Evolutionary conservation across 2,329 filamentous ascomycete genomes (phyloP).

Genomic region (Trichothecium roseum): DNA sequence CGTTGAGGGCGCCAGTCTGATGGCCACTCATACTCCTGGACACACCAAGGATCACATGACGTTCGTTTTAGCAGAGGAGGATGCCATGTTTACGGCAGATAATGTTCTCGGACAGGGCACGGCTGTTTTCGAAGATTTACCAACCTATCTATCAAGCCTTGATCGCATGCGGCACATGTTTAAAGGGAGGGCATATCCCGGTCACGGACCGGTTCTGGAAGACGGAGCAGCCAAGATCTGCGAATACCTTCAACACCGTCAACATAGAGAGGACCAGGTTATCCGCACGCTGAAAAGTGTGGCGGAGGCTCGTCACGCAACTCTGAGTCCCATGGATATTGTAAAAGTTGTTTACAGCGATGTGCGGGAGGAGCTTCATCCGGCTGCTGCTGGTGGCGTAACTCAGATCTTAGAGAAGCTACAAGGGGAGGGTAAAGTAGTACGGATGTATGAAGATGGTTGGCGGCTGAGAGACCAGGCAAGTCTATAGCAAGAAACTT

Average conservation of each 20-base stretch:
- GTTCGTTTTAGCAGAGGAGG: slow-evolving; percentile 66
- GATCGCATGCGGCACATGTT: slow-evolving; percentile 58
- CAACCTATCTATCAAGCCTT: slow-evolving; percentile 57
- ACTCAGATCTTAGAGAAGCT: slow-evolving; percentile 74
- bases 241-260: slow-evolving; percentile 77
- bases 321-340: slow-evolving; percentile 66
- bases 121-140: slow-evolving; percentile 71
- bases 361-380: slow-evolving; percentile 64
- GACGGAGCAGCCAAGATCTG: slow-evolving; percentile 60
- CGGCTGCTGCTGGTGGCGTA: slow-evolving; percentile 66
- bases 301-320: slow-evolving; percentile 10
- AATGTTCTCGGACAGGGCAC: slow-evolving; percentile 84
- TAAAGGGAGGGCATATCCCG: slow-evolving; percentile 67
- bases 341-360: slow-evolving; percentile 82
- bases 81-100: slow-evolving; percentile 81
- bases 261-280: slow-evolving; percentile 70
- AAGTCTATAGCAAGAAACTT: too few relatives aligned
- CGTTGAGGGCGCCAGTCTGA: slow-evolving; percentile 54
- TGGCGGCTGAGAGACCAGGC: slow-evolving; percentile 12
- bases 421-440: slow-evolving; percentile 58
- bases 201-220: slow-evolving; percentile 71
- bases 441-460: slow-evolving; percentile 20
- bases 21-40: slow-evolving; percentile 50
- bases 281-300: slow-evolving; percentile 47
- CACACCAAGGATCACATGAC: slow-evolving; percentile 78